Conservation (phyloP, 805 yeast species). For the Kodamaea leandrae region DNA sequence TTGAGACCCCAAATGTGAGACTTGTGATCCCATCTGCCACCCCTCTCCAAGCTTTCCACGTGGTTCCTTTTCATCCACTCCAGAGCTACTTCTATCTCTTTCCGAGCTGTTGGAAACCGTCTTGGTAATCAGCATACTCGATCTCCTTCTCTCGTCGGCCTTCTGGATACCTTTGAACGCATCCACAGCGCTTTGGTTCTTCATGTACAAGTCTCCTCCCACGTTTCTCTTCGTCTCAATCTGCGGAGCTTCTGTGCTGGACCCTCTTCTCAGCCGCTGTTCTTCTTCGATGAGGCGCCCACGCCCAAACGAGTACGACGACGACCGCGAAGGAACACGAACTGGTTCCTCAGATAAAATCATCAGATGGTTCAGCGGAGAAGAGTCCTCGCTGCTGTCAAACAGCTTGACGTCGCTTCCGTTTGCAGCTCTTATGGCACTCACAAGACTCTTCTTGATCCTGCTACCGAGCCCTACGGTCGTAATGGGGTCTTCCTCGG, state of each 20-base stretch:
- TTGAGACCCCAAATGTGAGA: too few species aligned
- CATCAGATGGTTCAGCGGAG: slow-evolving; percentile 4
- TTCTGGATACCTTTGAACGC: slow-evolving; percentile 43
- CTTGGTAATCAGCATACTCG: slow-evolving; percentile 25
- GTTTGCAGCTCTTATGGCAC: slow-evolving; percentile 12
- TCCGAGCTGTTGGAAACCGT: too few species aligned
- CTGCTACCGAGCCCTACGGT: background rate
- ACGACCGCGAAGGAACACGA: slow-evolving; percentile 10
- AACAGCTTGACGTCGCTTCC: slow-evolving; percentile 16
- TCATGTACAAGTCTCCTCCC: slow-evolving; percentile 43
- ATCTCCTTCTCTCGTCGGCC: slow-evolving; percentile 38
- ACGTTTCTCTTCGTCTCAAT: slow-evolving; percentile 46
- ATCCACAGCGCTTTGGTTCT: slow-evolving; percentile 41
- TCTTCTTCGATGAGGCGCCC: slow-evolving; percentile 9
- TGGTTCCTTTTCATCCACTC: too few species aligned
- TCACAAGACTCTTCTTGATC: background rate
- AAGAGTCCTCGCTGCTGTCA: background rate
- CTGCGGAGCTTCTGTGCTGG: slow-evolving; percentile 38
- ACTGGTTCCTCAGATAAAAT: slow-evolving; percentile 4
- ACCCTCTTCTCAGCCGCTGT: slow-evolving; percentile 15
- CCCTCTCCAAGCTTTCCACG: too few species aligned
- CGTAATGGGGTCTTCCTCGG: slow-evolving; percentile 25
- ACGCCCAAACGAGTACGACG: slow-evolving; percentile 22
- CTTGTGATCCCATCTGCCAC: too few species aligned
- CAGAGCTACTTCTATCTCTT: too few species aligned